These are phyloP conservation scores for Venturia oleaginea DNA, from an alignment of 2,329 filamentous ascomycete species.

Conservation along the genomic window DNA sequence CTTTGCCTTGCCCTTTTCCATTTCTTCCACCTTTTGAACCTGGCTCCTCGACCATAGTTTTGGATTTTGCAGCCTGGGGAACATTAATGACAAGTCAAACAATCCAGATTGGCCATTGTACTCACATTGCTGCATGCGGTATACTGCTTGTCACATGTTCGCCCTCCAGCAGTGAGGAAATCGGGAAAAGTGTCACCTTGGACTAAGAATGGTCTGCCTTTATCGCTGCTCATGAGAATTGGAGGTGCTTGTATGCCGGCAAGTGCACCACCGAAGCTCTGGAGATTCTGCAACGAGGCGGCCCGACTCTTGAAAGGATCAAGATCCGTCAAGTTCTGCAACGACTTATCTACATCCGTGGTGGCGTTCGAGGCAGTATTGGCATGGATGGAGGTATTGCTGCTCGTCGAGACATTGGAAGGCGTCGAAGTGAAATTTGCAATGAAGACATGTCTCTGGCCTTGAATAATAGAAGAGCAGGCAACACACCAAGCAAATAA, in stretches of 20 bases:
- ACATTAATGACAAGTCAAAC: not conserved
- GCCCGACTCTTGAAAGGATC: not conserved
- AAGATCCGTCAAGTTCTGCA: not conserved
- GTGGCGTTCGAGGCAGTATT: not conserved
- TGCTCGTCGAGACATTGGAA: not conserved
- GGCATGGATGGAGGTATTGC: not conserved
- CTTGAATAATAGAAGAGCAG: not conserved
- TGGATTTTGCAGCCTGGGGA: not conserved
- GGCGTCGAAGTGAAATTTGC: not conserved
- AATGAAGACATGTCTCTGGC: not conserved
- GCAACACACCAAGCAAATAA: not conserved
- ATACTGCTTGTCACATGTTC: slow-evolving; percentile 14
- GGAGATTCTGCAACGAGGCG: slow-evolving; percentile 11
- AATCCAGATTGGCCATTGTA: not conserved
- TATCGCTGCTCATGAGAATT: slow-evolving; percentile 9
- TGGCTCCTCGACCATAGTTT: not conserved
- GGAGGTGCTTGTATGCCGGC: slow-evolving; percentile 15
- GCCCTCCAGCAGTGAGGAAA: slow-evolving; percentile 9
- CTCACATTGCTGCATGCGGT: slow-evolving; percentile 10
- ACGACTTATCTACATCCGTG: not conserved
- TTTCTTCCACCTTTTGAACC: not conserved
- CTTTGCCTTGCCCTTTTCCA: not conserved
- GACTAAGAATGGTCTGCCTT: slow-evolving; percentile 12
- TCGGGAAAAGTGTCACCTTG: slow-evolving; percentile 13
- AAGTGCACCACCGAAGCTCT: slow-evolving; percentile 14